Percentiles rank a stretch among this genome's conserved stretches.
These are phyloP conservation scores for Sporothrix dimorphospora DNA, from an alignment of 2,329 filamentous ascomycete species.

Conservation along the genomic window DNA sequence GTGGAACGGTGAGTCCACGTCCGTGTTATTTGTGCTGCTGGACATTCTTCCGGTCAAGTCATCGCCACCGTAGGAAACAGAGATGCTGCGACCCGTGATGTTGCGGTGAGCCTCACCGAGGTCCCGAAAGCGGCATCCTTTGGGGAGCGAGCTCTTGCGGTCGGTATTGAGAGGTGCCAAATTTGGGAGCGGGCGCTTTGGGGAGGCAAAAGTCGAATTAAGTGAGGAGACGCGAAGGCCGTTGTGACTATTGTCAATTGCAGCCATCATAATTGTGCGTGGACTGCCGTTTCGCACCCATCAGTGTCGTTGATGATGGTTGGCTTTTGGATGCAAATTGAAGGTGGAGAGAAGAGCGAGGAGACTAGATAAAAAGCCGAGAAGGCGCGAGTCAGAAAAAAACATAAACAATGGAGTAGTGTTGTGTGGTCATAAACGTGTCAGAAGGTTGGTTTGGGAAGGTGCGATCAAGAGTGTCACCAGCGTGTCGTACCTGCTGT, in stretches of 20 bases:
- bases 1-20: slow-evolving; percentile 11
- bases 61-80: slow-evolving; percentile 3
- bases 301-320: background rate
- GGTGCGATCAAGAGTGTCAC: background rate
- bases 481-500: background rate
- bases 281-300: background rate
- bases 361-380: background rate
- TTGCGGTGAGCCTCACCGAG: slow-evolving; percentile 46
- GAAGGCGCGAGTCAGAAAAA: background rate
- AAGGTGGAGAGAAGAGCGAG: background rate
- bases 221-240: background rate
- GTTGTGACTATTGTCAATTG: background rate
- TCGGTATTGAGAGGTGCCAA: background rate
- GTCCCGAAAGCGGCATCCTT: slow-evolving; percentile 43
- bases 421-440: background rate
- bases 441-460: background rate
- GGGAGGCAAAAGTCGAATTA: background rate
- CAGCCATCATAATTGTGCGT: background rate
- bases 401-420: background rate
- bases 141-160: slow-evolving; percentile 37
- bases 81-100: slow-evolving; percentile 41
- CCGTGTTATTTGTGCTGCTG: background rate
- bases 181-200: slow-evolving; percentile 8
- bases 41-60: background rate
- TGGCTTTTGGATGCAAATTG: background rate